These are phyloP conservation scores for Baorangia bicolor DNA, from an alignment of 768 basidiomycete species.

Conservation along the genomic window DNA sequence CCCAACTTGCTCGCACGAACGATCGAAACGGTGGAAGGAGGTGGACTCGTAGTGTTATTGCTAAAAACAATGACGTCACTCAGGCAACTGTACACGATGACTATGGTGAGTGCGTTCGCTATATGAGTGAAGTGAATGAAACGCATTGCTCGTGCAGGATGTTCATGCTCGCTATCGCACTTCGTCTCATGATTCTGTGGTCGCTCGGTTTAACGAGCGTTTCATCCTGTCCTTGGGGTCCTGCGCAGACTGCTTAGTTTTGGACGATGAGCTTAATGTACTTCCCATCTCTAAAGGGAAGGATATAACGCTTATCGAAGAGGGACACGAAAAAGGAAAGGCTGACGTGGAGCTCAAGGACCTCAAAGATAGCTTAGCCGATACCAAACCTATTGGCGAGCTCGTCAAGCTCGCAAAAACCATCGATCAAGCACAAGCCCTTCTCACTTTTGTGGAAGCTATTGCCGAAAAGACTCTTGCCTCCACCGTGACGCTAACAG, in stretches of 20 bases:
- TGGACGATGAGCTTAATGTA: slow-evolving; percentile 98
- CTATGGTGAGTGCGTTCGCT: slow-evolving; percentile 48
- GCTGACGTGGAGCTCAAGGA: slow-evolving; percentile 68
- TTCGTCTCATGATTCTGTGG: slow-evolving; percentile 80
- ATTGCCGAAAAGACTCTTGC: slow-evolving; percentile 91
- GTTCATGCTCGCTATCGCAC: slow-evolving; percentile 95
- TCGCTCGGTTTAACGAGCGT: slow-evolving; percentile 97
- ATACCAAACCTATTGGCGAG: slow-evolving; percentile 85
- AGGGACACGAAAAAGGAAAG: slow-evolving; percentile 47
- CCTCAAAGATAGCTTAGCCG: slow-evolving; percentile 73
- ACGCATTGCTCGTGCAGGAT: slow-evolving; percentile 55
- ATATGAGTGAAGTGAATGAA: neutral
- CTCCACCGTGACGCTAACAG: slow-evolving; percentile 93
- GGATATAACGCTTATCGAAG: slow-evolving; percentile 73
- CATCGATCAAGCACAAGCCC: slow-evolving; percentile 90
- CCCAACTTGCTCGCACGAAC: slow-evolving; percentile 96
- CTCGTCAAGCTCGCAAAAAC: slow-evolving; percentile 90
- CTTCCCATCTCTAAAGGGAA: slow-evolving; percentile 94
- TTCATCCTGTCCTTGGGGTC: slow-evolving; percentile 97
- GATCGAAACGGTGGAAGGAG: slow-evolving; percentile 98
- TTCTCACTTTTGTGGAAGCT: slow-evolving; percentile 93
- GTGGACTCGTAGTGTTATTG: slow-evolving; percentile 83
- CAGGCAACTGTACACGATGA: slow-evolving; percentile 90
- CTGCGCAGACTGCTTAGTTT: slow-evolving; percentile 87
- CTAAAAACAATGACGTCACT: slow-evolving; percentile 95